These are phyloP conservation scores for Hymenoscyphus scutula DNA, from an alignment of 2,329 filamentous ascomycete species.

Conservation along the genomic window DNA sequence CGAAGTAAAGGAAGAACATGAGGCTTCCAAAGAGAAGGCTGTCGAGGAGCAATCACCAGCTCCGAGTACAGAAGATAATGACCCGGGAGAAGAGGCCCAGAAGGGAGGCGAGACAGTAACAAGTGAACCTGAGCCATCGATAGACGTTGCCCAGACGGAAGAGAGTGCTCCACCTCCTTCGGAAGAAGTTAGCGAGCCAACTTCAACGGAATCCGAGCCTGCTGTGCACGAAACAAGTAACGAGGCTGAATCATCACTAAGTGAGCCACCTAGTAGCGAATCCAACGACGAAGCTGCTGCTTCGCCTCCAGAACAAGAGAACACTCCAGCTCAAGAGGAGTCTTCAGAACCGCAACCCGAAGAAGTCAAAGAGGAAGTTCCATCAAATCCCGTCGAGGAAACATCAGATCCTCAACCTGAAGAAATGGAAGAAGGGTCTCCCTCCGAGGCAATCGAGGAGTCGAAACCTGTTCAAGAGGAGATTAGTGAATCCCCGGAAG, in stretches of 20 bases:
- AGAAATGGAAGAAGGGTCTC: no score
- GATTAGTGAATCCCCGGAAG: background rate
- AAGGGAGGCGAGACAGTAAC: background rate
- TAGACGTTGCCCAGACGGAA: background rate
- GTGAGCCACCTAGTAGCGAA: background rate
- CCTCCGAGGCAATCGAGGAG: background rate
- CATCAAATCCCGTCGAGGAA: no score
- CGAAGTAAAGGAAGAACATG: constrained; percentile 8
- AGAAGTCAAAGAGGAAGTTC: background rate
- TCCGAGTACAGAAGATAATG: background rate
- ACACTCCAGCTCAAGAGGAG: background rate
- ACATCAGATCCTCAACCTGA: no score
- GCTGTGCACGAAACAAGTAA: background rate
- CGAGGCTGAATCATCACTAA: background rate
- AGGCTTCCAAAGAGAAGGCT: background rate
- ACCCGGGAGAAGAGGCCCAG: background rate
- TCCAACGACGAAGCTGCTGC: background rate
- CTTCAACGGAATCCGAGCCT: background rate
- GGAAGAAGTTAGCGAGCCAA: background rate
- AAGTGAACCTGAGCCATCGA: background rate
- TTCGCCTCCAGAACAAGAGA: constrained; percentile 5
- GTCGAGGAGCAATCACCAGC: constrained; percentile 8
- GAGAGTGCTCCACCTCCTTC: background rate
- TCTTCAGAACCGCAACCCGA: background rate
- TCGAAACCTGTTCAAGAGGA: background rate